Base-by-base conservation (phyloP, 2,329 filamentous ascomycete species). In the Botrytis aclada region DNA sequence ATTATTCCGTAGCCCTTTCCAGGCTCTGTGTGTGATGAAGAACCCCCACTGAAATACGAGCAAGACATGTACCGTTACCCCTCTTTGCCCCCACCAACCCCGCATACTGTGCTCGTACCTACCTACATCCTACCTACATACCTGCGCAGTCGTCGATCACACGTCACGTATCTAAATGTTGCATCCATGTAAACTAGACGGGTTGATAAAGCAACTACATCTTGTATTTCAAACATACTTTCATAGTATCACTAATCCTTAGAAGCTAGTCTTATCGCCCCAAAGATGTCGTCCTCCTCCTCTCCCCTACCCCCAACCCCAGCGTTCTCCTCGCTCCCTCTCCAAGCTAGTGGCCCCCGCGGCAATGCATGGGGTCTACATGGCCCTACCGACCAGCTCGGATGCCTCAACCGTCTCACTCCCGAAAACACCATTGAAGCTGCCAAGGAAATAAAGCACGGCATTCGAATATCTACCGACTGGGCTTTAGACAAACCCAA, bases 401-500 rank as follows among this genome's bases (percentile, higher is more conserved):
- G 85, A 4, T 83, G 81, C 3, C 77, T 85, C 47, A 86, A 86
- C 74, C 78, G 83, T 4, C 78, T 86, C 45, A 85, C 83, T 0
- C 80, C 81, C 1, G 81, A 83, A 4, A 81, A 82, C 0, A 80
- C 84, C 37, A 79, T 81, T 47, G 43, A 37, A 51, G 64, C 77
- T 76, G 63, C 66, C 54, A 43, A 63, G 20, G 73, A 74, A 47
- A 72, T 72, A 22, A 25, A 60, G 41, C 25, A 72, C 63, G 70
- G 70, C 12, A 69, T 72, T n/a, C 62, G 70, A 25, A 61, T 72
- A 9, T 58, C 70, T 8, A 72, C 64, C 18, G 70, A 72, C 18
- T 69, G 45, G 63, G 22, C 63, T 29, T 47, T 72, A 32, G 29
- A 69, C 18, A 51, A 69, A 37, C 70, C 70, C 20, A 43, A 45